Evolutionary conservation across 176 grass and related monocot genomes (phyloP).

Genomic region (Paspalum notatum): DNA sequence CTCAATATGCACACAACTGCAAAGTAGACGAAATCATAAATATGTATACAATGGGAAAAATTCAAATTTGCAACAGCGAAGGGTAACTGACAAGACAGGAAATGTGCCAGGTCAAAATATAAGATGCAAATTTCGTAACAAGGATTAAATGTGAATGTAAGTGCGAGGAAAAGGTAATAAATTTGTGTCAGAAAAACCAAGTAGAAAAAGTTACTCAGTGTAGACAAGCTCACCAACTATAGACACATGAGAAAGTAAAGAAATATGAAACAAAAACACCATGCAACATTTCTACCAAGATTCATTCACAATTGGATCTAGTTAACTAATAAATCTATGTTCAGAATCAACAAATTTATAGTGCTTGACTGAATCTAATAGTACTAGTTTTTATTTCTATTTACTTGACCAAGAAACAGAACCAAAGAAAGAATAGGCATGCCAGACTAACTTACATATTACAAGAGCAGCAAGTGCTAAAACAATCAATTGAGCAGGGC

Average conservation of each 20-base stretch:
- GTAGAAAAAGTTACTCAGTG: background rate
- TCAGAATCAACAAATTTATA: background rate
- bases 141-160: background rate
- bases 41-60: slow-evolving; percentile 4
- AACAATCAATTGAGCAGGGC: slow-evolving; percentile 48
- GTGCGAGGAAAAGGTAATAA: background rate
- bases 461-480: slow-evolving; percentile 44
- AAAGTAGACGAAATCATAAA: slow-evolving; percentile 34
- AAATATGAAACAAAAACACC: slow-evolving; percentile 21
- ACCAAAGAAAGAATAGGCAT: background rate
- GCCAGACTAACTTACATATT: slow-evolving; percentile 49
- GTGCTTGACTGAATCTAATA: background rate
- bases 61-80: background rate
- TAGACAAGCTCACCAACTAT: too few relatives aligned
- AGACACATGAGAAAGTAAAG: background rate
- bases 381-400: background rate
- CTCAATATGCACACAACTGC: slow-evolving; percentile 50
- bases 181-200: background rate
- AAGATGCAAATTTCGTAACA: slow-evolving; percentile 4
- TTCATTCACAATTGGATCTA: background rate
- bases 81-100: background rate
- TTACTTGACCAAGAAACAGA: slow-evolving; percentile 24
- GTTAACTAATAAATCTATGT: background rate
- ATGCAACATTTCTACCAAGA: background rate
- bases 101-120: background rate